Evolutionary conservation across 176 grass and related monocot species (phyloP).

Genomic region (Oryza meyeriana): DNA sequence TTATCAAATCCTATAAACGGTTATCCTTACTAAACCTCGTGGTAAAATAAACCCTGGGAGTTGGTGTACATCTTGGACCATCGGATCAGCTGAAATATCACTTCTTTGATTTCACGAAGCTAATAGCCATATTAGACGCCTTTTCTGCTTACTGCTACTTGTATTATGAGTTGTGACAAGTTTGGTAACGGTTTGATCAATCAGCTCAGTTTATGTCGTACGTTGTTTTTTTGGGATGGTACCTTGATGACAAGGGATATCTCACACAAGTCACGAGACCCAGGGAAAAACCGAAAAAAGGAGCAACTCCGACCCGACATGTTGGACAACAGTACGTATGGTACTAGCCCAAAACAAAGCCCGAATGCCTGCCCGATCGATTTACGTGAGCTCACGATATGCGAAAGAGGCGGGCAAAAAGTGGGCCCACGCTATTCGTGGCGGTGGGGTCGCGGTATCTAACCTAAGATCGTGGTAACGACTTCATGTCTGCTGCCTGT

Average conservation of each 20-base stretch:
- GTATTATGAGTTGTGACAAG: neutral
- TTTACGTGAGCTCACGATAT: neutral
- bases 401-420: neutral
- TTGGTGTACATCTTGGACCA: no score
- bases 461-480: constrained; percentile 48
- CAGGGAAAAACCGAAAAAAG: neutral
- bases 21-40: no score
- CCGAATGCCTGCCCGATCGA: neutral
- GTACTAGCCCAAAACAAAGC: neutral
- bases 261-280: neutral
- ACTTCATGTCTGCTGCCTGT: constrained; percentile 43
- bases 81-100: no score
- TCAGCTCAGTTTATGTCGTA: neutral
- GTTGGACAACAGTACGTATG: neutral
- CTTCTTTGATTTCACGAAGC: no score
- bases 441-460: constrained; percentile 6
- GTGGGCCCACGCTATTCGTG: neutral
- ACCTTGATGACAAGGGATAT: neutral
- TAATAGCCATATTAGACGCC: no score
- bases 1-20: no score
- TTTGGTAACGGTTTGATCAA: neutral
- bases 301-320: constrained; percentile 5
- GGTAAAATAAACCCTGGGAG: no score
- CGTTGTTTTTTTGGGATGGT: no score
- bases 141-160: no score